Base-by-base conservation (phyloP, 1,284 basidiomycete genomes). In the Cutaneotrichosporon cavernicola region DNA sequence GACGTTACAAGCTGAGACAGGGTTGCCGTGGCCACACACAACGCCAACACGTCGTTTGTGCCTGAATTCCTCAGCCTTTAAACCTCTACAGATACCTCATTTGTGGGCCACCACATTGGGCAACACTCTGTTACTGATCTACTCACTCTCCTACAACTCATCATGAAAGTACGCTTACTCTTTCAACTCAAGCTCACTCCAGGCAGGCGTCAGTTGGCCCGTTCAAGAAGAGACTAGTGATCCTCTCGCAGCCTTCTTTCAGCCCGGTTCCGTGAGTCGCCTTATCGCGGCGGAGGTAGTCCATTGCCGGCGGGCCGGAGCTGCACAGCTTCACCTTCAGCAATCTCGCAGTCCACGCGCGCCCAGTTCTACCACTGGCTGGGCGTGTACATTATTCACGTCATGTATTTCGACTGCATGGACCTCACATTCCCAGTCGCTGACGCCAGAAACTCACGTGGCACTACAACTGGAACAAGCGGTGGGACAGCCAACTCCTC, bases 381-480 rank as follows among this genome's bases (percentile, higher is more conserved):
- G 40, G 13, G 40, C 40, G 16, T 16, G 5, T 16, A 38, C 31
- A 26, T 58, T 9, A 14, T 3, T 46, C 40, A 13, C 40, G 40
- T 6, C 40, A 43, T 43, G 40, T 43, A 5, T 5, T 13, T 50
- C 18, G 46, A 21, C 21, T 50, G 47, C 47, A 50, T 50, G 14
- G 18, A 26, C 46, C 3, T 18, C 21, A 51, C 46, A 7, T 16
- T 47, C 46, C 46, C 16, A 14, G 22, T 46, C 4, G 5, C 58
- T 60, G 58, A 60, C 50, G 31, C 10, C 32, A 67, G 66, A 64
- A 63, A 47, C 65, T 79, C 18, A 65, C 70, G 18, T 79, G 77
- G 77, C 77, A 79, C 62, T 79, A 73, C 67, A 79, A 79, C 64
- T 79, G 77, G 77, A 77, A 74, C 70, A 79, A 79, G 68, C 75